Evolutionary conservation across 345 rosid species (phyloP), one percentile per base, ranked within the genome.

Genomic region (Bruguiera gymnorhiza): DNA sequence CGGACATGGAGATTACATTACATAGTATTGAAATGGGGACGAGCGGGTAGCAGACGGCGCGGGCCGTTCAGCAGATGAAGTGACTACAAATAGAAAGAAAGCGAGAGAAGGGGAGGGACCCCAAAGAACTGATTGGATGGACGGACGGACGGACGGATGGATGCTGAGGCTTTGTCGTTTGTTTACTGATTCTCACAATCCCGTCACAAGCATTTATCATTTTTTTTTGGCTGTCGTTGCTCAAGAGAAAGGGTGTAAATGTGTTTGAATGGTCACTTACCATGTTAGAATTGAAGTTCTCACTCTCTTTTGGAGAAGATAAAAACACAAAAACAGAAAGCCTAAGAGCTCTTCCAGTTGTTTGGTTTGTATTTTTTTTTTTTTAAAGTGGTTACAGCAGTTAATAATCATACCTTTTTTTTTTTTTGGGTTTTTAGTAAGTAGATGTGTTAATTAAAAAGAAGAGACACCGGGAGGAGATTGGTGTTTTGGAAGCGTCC

Each of bases 21-120:
- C 31, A 2, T 30, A 2, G n/a, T 6, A 6, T 16, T 6, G 6
- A 51, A 24, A 30, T 16, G 5, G 73, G 59, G 63, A 63, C 60
- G 70, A 51, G 60, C 39, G 21, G 64, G 48, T 51, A 39, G 80
- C 71, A 66, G 69, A 70, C 71, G 80, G 82, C 78, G 84, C 76
- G 71, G 81, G 55, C 55, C 57, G 60, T 64, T 64, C 76, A 68
- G 74, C 67, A 15, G 30, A 21, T 6, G 61, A 62, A 21, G 23
- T 57, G 69, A 63, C 26, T 26, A 39, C 11, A 69, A 11, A 55
- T 32, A 32, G 36, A 6, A 32, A 32, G 36, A 32, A 32, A 32
- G 36, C 8, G 61, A 54, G 7, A 37, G 36, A 36, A 57, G 65
- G 19, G 60, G 26, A 10, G 31, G 15, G 29, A 62, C 70, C 66